These are phyloP conservation scores for Epichloe gansuensis DNA, from an alignment of 2,329 filamentous ascomycete genomes.

Conservation along the genomic window DNA sequence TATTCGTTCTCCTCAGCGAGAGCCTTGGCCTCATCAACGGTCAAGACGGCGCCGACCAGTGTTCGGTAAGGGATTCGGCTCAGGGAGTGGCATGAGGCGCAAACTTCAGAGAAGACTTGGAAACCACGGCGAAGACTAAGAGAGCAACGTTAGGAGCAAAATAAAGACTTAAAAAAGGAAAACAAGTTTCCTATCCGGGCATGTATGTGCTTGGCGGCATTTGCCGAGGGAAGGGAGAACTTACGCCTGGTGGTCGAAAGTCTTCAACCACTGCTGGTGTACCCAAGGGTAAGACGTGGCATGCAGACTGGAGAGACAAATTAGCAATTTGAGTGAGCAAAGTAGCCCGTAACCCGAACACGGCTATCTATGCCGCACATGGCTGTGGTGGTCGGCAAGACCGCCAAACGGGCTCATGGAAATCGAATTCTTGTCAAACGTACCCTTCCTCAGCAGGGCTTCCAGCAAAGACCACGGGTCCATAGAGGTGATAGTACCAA, in stretches of 20 bases:
- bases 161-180: neutral
- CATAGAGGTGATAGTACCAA: conserved; percentile 97
- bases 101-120: conserved; percentile 98
- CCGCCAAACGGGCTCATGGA: neutral
- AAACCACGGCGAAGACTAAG: conserved; percentile 90
- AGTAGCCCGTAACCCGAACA: conserved; percentile 7
- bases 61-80: conserved; percentile 86
- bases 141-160: neutral
- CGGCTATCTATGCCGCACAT: conserved; percentile 23
- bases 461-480: conserved; percentile 74
- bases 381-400: neutral
- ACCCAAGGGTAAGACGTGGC: conserved; percentile 91
- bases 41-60: conserved; percentile 83
- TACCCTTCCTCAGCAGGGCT: conserved; percentile 97
- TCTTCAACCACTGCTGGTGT: conserved; percentile 83
- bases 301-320: conserved; percentile 57
- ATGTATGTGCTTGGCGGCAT: neutral
- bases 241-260: conserved; percentile 94
- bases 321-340: conserved; percentile 16
- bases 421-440: conserved; percentile 31
- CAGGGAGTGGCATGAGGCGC: conserved; percentile 94
- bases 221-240: conserved; percentile 19
- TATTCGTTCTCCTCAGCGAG: conserved; percentile 98
- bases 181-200: neutral
- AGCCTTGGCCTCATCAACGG: conserved; percentile 94